phyloP scores from a whole-genome alignment of 176 grass and related monocot genomes.

The Bromus sterilis region DNA sequence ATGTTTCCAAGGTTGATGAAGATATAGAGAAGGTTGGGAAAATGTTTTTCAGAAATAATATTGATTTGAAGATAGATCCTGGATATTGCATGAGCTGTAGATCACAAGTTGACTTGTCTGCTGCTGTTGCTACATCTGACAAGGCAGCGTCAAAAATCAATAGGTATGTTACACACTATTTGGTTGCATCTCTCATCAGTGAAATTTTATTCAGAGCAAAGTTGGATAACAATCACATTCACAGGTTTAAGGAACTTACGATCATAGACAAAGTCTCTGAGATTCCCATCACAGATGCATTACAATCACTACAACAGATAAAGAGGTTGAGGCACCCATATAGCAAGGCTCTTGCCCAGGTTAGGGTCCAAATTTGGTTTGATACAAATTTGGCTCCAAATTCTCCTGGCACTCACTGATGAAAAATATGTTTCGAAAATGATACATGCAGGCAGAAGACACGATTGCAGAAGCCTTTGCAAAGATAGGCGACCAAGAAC shows the following conservation, averaged over 20 bases:
- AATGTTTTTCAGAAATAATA: constrained; percentile 37
- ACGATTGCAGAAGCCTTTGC: constrained; percentile 58
- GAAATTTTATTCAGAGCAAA: constrained; percentile 1
- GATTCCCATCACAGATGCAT: constrained; percentile 28
- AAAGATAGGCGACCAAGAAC: constrained; percentile 53
- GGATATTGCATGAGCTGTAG: constrained; percentile 77
- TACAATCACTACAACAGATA: constrained; percentile 50
- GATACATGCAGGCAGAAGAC: constrained; percentile 59
- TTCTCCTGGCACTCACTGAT: neutral
- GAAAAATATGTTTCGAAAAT: neutral
- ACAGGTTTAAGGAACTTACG: constrained; percentile 59
- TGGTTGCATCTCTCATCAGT: constrained; percentile 8
- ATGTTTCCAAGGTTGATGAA: constrained; percentile 39
- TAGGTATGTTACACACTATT: constrained; percentile 28
- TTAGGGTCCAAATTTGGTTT: constrained; percentile 18
- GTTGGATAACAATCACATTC: neutral
- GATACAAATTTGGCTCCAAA: neutral
- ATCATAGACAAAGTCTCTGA: constrained; percentile 5
- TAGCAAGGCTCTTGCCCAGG: constrained; percentile 82
- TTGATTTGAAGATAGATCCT: constrained; percentile 40
- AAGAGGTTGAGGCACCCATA: constrained; percentile 72
- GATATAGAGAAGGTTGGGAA: constrained; percentile 41
- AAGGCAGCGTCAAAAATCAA: constrained; percentile 37
- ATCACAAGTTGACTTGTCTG: constrained; percentile 40
- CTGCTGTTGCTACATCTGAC: constrained; percentile 36